Evolutionary conservation across 108 stramenopile species (phyloP), one percentile per base, ranked within the genome.

Genomic region (Nitzschia putrida): DNA sequence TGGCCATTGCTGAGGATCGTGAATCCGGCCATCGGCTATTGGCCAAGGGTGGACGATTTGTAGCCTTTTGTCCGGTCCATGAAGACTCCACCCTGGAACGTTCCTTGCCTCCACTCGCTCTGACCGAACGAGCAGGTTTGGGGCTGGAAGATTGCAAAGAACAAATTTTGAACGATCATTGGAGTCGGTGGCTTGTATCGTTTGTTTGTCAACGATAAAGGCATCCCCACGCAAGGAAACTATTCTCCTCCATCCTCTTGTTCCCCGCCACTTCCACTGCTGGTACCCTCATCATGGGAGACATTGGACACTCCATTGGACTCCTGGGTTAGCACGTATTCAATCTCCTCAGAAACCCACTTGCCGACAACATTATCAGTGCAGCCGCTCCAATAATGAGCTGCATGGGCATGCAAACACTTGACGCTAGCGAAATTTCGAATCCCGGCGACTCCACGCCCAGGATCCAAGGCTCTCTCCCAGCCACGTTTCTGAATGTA

Each of bases 401-500:
- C 93, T 7, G 78, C 82, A 79, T 94, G 93, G 7, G 93, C 85
- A 69, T 94, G 93, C 38, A 94, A 66, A 69, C 93, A 94, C 47
- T 94, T 94, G 77, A 94, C 73, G 51, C 73, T 66, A 55, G 66
- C 66, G 45, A 44, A 57, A 53, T 85, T 85, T 16, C 83, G 80
- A 45, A 94, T 91, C 13, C 93, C 93, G 16, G 93, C 93, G 38
- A 94, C 88, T 12, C 93, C 92, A 34, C 89, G 64, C 0, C 50
- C 43, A 22, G 52, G 67, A 64, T 65, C 80, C 20, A 94, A 66
- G 0, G 88, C 83, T 20, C 49, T 47, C 4, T 72, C 24, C 72
- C 68, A 73, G 25, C 39, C 21, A 23, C 72, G 72, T 3, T 47
- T 43, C 26, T 29, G 39, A 20, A 91, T 72, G 6, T 64, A 53